A percentile compares a stretch with the other conserved stretches of the same genome.
Conservation (phyloP, 2,329 filamentous ascomycete species). For the Trichoderma breve region DNA sequence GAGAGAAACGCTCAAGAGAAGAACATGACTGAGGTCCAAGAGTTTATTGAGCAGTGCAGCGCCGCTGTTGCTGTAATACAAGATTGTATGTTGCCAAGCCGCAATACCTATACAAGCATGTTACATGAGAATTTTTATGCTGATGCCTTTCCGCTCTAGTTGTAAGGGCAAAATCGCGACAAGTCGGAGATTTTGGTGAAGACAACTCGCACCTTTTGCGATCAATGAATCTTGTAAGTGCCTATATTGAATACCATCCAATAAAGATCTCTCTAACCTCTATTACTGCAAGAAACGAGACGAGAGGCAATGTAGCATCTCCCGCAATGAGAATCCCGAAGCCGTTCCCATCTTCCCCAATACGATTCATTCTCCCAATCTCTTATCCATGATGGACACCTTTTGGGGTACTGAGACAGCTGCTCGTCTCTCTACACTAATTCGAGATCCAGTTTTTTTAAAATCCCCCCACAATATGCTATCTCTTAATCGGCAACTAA, state of each 20-base stretch:
- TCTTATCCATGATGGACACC: neutral
- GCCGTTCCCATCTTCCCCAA: neutral
- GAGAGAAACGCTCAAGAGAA: neutral
- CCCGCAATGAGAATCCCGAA: neutral
- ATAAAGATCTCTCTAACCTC: neutral
- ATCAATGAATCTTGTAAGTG: neutral
- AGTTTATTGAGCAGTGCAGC: neutral
- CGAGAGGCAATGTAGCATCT: fast-evolving
- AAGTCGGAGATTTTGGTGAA: neutral
- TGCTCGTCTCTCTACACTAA: neutral
- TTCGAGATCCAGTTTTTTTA: fast-evolving
- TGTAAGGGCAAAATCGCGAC: neutral
- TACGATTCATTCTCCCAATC: neutral
- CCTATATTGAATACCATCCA: neutral
- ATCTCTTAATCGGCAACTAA: neutral
- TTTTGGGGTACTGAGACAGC: neutral
- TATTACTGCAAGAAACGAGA: neutral
- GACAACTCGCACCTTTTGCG: neutral
- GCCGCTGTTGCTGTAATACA: neutral
- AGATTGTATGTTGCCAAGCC: neutral
- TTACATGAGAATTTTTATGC: neutral
- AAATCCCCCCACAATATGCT: neutral
- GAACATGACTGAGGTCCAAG: neutral
- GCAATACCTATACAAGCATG: neutral
- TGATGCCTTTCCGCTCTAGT: neutral